Evolutionary conservation across 1,284 basidiomycete species (phyloP).

Genomic region (Boletus sp.): DNA sequence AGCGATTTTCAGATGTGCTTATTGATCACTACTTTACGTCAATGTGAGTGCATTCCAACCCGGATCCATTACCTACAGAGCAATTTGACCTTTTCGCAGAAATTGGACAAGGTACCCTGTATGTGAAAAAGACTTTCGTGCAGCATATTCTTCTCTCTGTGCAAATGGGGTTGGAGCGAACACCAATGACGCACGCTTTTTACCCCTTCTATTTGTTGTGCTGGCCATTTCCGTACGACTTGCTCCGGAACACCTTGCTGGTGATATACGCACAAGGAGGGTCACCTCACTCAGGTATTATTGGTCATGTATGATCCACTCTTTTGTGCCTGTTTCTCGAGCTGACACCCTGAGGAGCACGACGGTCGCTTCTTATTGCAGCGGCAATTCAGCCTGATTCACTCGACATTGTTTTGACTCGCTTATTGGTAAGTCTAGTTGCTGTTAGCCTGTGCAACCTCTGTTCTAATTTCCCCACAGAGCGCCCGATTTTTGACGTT

Average conservation of each 20-base stretch:
- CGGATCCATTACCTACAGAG: constrained; percentile 1
- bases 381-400: constrained; percentile 90
- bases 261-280: constrained; percentile 69
- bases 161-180: constrained; percentile 67
- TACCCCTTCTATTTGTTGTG: constrained; percentile 89
- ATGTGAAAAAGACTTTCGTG: constrained; percentile 81
- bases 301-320: constrained; percentile 79
- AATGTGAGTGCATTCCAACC: constrained; percentile 48
- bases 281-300: constrained; percentile 85
- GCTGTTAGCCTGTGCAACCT: background rate
- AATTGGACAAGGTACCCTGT: constrained; percentile 95
- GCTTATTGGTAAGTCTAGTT: constrained; percentile 64
- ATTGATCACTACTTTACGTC: constrained; percentile 72
- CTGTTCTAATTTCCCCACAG: constrained; percentile 38
- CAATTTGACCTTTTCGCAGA: constrained; percentile 39
- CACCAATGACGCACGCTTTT: constrained; percentile 81
- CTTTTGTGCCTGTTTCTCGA: background rate
- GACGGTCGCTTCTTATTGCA: constrained; percentile 81
- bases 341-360: constrained; percentile 47
- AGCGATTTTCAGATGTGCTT: constrained; percentile 66
- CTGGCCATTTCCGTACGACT: constrained; percentile 86
- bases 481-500: constrained; percentile 90
- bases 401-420: constrained; percentile 83
- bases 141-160: constrained; percentile 77
- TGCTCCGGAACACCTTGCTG: constrained; percentile 80